These are phyloP conservation scores for Cerrena zonata DNA, from an alignment of 1,284 basidiomycete species.

Conservation along the genomic window DNA sequence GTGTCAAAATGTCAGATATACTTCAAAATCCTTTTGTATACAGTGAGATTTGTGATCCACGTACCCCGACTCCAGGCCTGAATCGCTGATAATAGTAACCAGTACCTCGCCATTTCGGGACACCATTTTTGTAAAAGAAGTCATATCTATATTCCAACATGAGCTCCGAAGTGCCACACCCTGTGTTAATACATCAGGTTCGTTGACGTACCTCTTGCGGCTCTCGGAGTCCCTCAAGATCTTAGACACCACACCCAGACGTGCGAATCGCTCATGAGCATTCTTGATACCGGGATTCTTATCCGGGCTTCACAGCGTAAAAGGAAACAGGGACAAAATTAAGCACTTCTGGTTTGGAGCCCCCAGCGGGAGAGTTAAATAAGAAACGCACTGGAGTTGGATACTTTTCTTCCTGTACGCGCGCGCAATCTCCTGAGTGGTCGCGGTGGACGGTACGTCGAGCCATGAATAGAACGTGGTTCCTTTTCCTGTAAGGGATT, in stretches of 20 bases:
- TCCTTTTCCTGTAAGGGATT: conserved; percentile 55
- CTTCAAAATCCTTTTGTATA: neutral
- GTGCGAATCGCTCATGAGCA: conserved; percentile 80
- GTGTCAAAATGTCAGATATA: neutral
- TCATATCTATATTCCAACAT: conserved; percentile 55
- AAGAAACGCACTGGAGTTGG: conserved; percentile 66
- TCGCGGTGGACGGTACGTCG: conserved; percentile 64
- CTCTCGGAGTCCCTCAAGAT: conserved; percentile 75
- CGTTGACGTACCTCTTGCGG: conserved; percentile 59
- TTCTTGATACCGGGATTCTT: conserved; percentile 83
- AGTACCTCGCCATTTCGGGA: conserved; percentile 82
- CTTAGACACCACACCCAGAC: conserved; percentile 78
- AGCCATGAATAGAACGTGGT: conserved; percentile 88
- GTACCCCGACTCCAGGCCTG: conserved; percentile 78
- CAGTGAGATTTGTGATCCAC: conserved; percentile 19
- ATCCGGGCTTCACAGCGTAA: conserved; percentile 64
- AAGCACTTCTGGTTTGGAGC: no score
- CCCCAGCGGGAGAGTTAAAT: no score
- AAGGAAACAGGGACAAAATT: neutral
- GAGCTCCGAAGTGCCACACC: no score
- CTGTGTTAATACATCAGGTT: neutral
- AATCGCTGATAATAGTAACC: conserved; percentile 90
- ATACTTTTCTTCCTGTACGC: conserved; percentile 88
- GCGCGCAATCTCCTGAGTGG: conserved; percentile 70
- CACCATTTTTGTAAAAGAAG: conserved; percentile 88